A percentile compares a stretch with the other conserved stretches of the same genome.
phyloP scores from a whole-genome alignment of 2,329 filamentous ascomycete genomes.

The Paracoccidioides brasiliensis region DNA sequence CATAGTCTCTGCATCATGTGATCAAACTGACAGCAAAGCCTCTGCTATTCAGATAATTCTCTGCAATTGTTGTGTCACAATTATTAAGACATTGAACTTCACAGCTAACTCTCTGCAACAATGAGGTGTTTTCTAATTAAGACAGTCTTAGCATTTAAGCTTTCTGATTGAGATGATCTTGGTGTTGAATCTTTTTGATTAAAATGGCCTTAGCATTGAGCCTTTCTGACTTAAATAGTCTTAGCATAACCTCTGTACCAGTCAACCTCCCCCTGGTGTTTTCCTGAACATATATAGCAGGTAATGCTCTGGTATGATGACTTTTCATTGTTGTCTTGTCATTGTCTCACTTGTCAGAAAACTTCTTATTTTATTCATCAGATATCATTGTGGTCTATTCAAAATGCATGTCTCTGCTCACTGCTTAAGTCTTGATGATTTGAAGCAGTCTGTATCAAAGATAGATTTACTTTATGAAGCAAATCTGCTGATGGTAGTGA shows the following conservation, averaged over 20 bases:
- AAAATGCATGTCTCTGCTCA: not conserved
- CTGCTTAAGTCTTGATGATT: not conserved
- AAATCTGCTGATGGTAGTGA: not conserved
- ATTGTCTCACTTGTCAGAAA: not conserved
- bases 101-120: no score
- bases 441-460: not conserved
- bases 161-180: not conserved
- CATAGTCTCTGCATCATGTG: no score
- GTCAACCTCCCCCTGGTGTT: not conserved
- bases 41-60: no score
- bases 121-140: no score
- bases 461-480: not conserved
- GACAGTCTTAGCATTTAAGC: no score
- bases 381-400: not conserved
- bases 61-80: no score
- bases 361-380: not conserved
- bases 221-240: no score
- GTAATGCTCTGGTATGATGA: not conserved
- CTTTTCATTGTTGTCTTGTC: not conserved
- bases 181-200: no score
- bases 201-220: not conserved
- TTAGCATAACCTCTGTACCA: no score
- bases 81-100: no score
- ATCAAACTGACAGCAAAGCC: no score
- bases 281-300: not conserved